Percentiles rank a stretch among this genome's conserved stretches.
Evolutionary conservation across 2,329 filamentous ascomycete species (phyloP).

Genomic region (Sporothrix luriei): DNA sequence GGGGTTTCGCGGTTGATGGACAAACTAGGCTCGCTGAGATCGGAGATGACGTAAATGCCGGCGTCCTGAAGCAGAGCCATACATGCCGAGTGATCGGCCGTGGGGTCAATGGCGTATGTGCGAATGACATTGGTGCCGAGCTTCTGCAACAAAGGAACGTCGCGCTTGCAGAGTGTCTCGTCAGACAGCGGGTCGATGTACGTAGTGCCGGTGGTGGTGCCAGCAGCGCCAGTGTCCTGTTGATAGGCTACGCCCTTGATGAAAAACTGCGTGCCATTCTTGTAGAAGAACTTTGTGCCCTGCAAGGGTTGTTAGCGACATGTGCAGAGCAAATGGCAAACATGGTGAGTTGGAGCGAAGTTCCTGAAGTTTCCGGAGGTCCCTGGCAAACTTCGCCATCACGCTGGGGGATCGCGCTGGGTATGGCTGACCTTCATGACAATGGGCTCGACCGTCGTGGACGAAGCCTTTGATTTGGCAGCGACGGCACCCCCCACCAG

Average conservation of each 20-base stretch:
- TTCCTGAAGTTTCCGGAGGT: not conserved
- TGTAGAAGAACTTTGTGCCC: slow-evolving; percentile 72
- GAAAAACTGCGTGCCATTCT: slow-evolving; percentile 69
- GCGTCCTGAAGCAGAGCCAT: slow-evolving; percentile 80
- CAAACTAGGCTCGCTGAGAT: slow-evolving; percentile 76
- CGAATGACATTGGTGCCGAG: slow-evolving; percentile 91
- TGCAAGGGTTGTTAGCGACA: slow-evolving; percentile 27
- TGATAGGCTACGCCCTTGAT: slow-evolving; percentile 96
- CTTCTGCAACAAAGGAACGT: slow-evolving; percentile 77
- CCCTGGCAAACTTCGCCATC: no score
- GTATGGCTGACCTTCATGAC: slow-evolving; percentile 64
- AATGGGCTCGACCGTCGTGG: slow-evolving; percentile 56
- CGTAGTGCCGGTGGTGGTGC: slow-evolving; percentile 52
- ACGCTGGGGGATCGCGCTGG: no score
- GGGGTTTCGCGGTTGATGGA: slow-evolving; percentile 86
- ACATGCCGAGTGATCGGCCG: slow-evolving; percentile 74
- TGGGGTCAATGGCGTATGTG: slow-evolving; percentile 89
- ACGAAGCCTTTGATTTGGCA: slow-evolving; percentile 32
- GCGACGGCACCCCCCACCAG: slow-evolving; percentile 46
- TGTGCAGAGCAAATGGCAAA: slow-evolving; percentile 17
- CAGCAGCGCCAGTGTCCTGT: slow-evolving; percentile 67
- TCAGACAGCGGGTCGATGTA: slow-evolving; percentile 87
- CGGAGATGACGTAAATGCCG: slow-evolving; percentile 93
- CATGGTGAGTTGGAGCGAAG: no score
- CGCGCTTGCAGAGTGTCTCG: slow-evolving; percentile 71